phyloP scores from a whole-genome alignment of 371 early-diverging fungal genomes.

The Syncephalastrum racemosum region DNA sequence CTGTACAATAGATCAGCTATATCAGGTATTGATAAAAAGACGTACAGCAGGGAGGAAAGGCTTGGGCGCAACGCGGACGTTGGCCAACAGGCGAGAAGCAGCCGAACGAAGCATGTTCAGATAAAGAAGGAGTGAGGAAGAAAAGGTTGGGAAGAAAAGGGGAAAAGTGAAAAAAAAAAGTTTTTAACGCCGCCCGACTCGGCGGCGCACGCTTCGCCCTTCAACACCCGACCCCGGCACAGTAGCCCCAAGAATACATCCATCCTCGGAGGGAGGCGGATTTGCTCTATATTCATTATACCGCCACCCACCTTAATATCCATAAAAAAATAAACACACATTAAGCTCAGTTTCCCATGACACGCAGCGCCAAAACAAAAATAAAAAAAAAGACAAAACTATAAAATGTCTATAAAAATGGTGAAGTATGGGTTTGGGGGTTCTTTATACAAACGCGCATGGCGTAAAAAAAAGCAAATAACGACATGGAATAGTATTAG shows the following conservation, averaged over 20 bases:
- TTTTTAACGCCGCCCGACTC: constrained; percentile 9
- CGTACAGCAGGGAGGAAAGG: constrained; percentile 22
- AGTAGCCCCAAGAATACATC: background rate
- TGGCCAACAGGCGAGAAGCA: constrained; percentile 49
- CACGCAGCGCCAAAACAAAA: background rate
- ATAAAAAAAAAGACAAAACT: constrained; percentile 1
- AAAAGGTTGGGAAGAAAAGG: constrained; percentile 20
- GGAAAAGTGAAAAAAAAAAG: constrained; percentile 16
- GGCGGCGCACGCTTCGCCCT: background rate
- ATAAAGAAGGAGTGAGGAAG: constrained; percentile 18
- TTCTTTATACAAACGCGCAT: too few relatives aligned
- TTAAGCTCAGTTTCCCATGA: background rate
- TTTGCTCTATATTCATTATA: constrained; percentile 3
- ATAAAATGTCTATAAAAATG: background rate
- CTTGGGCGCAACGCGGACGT: constrained; percentile 32
- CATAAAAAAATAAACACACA: constrained; percentile 4
- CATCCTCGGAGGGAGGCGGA: constrained; percentile 16
- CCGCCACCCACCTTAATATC: background rate
- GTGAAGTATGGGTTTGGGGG: background rate
- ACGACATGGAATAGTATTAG: too few relatives aligned
- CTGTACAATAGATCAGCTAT: too few relatives aligned
- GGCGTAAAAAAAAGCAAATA: too few relatives aligned
- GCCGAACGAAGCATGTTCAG: constrained; percentile 48
- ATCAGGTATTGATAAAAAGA: too few relatives aligned
- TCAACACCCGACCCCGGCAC: constrained; percentile 1